Base-by-base conservation (phyloP, 805 yeast species). In the Priceomyces melissophilus region DNA sequence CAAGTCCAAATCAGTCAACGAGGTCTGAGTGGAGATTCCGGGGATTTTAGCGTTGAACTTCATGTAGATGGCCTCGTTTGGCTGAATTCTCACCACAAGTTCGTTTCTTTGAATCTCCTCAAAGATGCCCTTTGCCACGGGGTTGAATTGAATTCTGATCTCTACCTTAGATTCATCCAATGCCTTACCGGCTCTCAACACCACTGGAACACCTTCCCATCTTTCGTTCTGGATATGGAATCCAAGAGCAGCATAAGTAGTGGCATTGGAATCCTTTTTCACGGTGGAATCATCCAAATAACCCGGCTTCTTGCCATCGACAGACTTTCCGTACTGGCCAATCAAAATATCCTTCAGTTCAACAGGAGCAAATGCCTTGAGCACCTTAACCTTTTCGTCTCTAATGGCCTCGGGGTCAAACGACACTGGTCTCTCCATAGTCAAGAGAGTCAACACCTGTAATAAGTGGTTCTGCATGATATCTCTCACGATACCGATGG, bases 181-280 rank as follows among this genome's bases (percentile, higher is more conserved):
- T n/a, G 98, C 96, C 70, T 93, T 93, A 58, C 99, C 99, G 11
- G 98, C 99, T 69, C 96, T 80, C 73, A 93, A 73, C 39, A 93
- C 83, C 58, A 93, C 80, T 41, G 99, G 99, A 34, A 93, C 98
- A 57, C 98, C 98, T 48, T 86, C 93, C 99, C 99, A 93, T 60
- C 97, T 81, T 67, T 93, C 98, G 65, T 90, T 93, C 56, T 81
- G 74, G 63, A 93, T 86, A 49, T 81, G 71, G 46, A 91, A 59
- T 15, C 82, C 78, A 43, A 93, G 59, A 2, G 96, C 96, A 10
- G 97, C 96, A 63, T 78, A 93, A 3, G 99, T 93, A 42, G 89
- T 88, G 60, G 95, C 85, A 63, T 85, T 87, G 41, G 96, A 87
- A 48, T 76, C 82, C 39, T 77, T 70, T 49, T 81, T 75, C 45